Evolutionary conservation across 179 eudicot species (phyloP).

Genomic region (Beta macrorhiza): DNA sequence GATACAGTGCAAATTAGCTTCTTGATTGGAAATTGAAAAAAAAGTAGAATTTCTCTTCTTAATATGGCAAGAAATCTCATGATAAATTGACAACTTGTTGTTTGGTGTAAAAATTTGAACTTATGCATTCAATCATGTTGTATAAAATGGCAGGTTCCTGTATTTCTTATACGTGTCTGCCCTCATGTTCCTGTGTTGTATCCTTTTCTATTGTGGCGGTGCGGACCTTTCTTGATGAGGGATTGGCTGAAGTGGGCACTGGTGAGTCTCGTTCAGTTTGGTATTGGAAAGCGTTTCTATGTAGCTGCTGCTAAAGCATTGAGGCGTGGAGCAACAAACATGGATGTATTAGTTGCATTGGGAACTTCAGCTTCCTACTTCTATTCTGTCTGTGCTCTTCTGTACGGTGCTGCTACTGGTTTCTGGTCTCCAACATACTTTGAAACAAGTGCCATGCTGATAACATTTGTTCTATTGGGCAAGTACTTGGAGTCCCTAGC

Average conservation of each 20-base stretch:
- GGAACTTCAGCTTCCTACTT: slow-evolving; percentile 91
- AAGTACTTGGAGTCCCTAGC: slow-evolving; percentile 84
- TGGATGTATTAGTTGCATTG: slow-evolving; percentile 93
- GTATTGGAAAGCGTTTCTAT: slow-evolving; percentile 87
- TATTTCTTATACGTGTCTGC: slow-evolving; percentile 76
- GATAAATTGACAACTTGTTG: not conserved
- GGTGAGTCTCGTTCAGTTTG: slow-evolving; percentile 81
- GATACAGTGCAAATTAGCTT: not conserved
- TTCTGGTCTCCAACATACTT: slow-evolving; percentile 94
- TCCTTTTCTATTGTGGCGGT: slow-evolving; percentile 72
- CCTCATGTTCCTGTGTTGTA: slow-evolving; percentile 82
- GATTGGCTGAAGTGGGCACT: slow-evolving; percentile 92
- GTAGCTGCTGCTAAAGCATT: slow-evolving; percentile 91
- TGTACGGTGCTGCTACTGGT: slow-evolving; percentile 86
- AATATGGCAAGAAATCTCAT: not conserved
- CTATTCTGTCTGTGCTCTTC: slow-evolving; percentile 81
- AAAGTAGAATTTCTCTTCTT: not conserved
- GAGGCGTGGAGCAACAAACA: slow-evolving; percentile 86
- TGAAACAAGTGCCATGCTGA: slow-evolving; percentile 93
- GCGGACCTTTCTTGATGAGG: slow-evolving; percentile 93
- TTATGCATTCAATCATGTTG: not conserved
- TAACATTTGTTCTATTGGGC: slow-evolving; percentile 87
- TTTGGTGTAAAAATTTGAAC: not conserved
- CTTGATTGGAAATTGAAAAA: not conserved
- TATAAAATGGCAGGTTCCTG: slow-evolving; percentile 57